phyloP scores from a whole-genome alignment of 169 alveolate genomes.

The Cyclospora cayetanensis region DNA sequence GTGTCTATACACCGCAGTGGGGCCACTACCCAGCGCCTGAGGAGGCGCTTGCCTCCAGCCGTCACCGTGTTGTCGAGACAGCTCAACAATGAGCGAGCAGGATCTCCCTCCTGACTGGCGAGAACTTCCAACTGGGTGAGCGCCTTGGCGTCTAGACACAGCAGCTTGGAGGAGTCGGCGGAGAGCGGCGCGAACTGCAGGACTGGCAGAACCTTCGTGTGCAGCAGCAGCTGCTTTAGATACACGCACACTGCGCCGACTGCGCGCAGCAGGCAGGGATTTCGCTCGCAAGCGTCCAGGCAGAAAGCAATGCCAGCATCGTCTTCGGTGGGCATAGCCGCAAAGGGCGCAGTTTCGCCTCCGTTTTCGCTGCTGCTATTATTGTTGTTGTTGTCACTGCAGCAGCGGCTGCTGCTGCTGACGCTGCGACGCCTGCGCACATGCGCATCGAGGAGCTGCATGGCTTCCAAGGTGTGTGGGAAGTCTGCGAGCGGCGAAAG shows the following conservation, averaged over 20 bases:
- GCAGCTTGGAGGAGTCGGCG: neutral
- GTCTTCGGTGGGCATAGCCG: neutral
- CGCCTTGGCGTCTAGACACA: constrained; percentile 58
- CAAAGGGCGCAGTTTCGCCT: neutral
- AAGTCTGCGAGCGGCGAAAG: constrained; percentile 32
- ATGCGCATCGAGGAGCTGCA: constrained; percentile 11
- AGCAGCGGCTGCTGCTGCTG: neutral
- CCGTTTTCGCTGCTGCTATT: neutral
- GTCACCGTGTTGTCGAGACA: constrained; percentile 92
- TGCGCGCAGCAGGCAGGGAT: constrained; percentile 37
- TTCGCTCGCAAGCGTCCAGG: neutral
- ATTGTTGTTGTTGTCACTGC: neutral
- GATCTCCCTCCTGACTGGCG: constrained; percentile 51
- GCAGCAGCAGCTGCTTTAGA: constrained; percentile 10
- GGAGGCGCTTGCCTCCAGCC: constrained; percentile 93
- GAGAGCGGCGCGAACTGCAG: neutral
- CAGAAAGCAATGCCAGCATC: neutral
- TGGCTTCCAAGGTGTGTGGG: constrained; percentile 10
- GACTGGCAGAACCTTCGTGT: neutral
- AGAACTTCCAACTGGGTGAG: constrained; percentile 60
- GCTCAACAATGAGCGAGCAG: constrained; percentile 82
- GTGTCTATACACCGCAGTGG: constrained; percentile 90
- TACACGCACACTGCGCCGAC: constrained; percentile 60
- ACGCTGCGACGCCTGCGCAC: neutral
- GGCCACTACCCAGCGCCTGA: constrained; percentile 93